These are phyloP conservation scores for Cercospora sesami DNA, from an alignment of 2,329 filamentous ascomycete species.

Conservation along the genomic window DNA sequence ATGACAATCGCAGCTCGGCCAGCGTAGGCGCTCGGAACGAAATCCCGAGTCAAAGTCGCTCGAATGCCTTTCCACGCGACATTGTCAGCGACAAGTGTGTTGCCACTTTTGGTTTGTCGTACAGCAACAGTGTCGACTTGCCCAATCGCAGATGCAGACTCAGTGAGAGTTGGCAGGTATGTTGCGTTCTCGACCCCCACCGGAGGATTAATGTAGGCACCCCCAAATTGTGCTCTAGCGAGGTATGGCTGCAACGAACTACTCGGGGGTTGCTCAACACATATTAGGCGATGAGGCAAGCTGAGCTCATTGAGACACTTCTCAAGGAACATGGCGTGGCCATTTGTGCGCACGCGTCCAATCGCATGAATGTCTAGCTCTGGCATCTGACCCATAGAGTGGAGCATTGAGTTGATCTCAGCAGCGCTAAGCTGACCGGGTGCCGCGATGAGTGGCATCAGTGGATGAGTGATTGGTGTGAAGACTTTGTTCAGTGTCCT, in stretches of 20 bases:
- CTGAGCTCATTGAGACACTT: slow-evolving; percentile 63
- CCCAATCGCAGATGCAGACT: slow-evolving; percentile 75
- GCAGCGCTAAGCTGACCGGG: slow-evolving; percentile 83
- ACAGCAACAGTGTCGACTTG: slow-evolving; percentile 80
- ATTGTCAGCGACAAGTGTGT: slow-evolving; percentile 73
- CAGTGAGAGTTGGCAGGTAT: slow-evolving; percentile 67
- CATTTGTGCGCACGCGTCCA: slow-evolving; percentile 69
- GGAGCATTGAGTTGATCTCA: slow-evolving; percentile 77
- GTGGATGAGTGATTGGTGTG: slow-evolving; percentile 81
- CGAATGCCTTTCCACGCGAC: slow-evolving; percentile 83
- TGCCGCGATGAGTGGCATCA: slow-evolving; percentile 79
- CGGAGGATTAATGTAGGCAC: slow-evolving; percentile 76
- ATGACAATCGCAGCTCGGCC: slow-evolving; percentile 74
- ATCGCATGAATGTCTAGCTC: slow-evolving; percentile 80
- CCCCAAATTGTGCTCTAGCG: slow-evolving; percentile 73
- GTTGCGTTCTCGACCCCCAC: slow-evolving; percentile 54
- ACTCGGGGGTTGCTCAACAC: slow-evolving; percentile 69
- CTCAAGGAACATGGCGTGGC: slow-evolving; percentile 81
- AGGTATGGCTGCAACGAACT: slow-evolving; percentile 71
- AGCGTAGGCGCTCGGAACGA: slow-evolving; percentile 78
- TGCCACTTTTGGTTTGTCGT: slow-evolving; percentile 51
- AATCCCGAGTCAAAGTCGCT: slow-evolving; percentile 75
- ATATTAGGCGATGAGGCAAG: slow-evolving; percentile 77
- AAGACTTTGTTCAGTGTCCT: slow-evolving; percentile 82
- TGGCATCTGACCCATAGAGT: slow-evolving; percentile 76